phyloP scores from a whole-genome alignment of 805 yeast species.

The Candida wancherniae region DNA sequence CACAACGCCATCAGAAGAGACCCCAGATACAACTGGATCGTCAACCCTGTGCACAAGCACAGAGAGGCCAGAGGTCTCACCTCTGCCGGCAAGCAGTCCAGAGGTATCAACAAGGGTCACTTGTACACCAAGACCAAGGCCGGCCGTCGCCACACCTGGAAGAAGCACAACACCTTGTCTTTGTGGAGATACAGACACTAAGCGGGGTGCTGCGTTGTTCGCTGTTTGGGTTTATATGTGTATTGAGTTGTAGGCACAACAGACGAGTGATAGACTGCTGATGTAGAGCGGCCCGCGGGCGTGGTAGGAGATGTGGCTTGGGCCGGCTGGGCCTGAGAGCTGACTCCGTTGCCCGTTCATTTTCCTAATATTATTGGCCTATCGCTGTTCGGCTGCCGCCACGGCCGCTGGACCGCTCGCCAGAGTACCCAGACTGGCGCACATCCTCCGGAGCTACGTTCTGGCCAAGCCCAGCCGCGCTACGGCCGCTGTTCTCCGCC shows the following conservation, averaged over 20 bases:
- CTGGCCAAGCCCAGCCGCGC: too few species aligned
- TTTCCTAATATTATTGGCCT: too few species aligned
- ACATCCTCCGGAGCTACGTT: too few species aligned
- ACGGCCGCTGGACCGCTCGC: too few species aligned
- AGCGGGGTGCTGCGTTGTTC: slow-evolving; percentile 17
- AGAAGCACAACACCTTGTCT: slow-evolving; percentile 96
- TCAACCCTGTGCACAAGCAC: slow-evolving; percentile 99
- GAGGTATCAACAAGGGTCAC: slow-evolving; percentile 99
- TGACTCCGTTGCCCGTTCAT: too few species aligned
- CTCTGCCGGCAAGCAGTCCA: slow-evolving; percentile 95
- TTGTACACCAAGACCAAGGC: slow-evolving; percentile 95
- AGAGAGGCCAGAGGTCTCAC: slow-evolving; percentile 99
- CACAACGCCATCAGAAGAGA: slow-evolving; percentile 99
- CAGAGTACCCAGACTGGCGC: too few species aligned
- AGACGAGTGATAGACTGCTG: too few species aligned
- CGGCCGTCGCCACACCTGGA: slow-evolving; percentile 99
- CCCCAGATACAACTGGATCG: slow-evolving; percentile 99
- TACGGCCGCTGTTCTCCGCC: too few species aligned
- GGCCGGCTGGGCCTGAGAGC: too few species aligned
- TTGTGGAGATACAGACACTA: slow-evolving; percentile 99
- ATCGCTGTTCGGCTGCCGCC: too few species aligned
- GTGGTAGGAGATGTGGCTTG: too few species aligned
- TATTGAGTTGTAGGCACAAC: slow-evolving; percentile 8
- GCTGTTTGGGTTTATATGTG: slow-evolving; percentile 10
- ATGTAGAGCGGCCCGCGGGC: too few species aligned